These are phyloP conservation scores for Hypsizygus ulmarius DNA, from an alignment of 1,284 basidiomycete genomes.

Conservation along the genomic window DNA sequence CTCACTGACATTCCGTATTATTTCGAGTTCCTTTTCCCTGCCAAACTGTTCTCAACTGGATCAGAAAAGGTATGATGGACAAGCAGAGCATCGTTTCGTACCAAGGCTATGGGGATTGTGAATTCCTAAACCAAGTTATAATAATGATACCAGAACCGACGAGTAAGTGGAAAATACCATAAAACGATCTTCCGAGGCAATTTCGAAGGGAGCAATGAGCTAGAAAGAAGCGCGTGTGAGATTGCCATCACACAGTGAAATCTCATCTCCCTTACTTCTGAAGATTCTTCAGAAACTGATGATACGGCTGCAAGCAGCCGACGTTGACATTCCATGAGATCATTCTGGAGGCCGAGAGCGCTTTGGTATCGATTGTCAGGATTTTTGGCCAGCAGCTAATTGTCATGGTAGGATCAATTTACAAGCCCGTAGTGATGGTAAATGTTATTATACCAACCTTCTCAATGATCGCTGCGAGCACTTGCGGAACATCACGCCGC, in stretches of 20 bases:
- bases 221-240: constrained; percentile 22
- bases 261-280: constrained; percentile 40
- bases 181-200: constrained; percentile 60
- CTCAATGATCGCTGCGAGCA: constrained; percentile 66
- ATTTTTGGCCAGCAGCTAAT: constrained; percentile 58
- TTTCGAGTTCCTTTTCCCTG: constrained; percentile 64
- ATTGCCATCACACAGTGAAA: constrained; percentile 1
- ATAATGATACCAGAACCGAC: not conserved
- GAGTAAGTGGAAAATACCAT: constrained; percentile 36
- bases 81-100: constrained; percentile 27
- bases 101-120: constrained; percentile 62
- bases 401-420: constrained; percentile 8
- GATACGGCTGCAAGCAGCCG: constrained; percentile 57
- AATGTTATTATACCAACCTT: constrained; percentile 40
- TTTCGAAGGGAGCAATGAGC: constrained; percentile 67
- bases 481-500: constrained; percentile 66
- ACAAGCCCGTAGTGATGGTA: constrained; percentile 2
- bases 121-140: constrained; percentile 46
- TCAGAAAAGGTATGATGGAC: constrained; percentile 4
- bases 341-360: constrained; percentile 62
- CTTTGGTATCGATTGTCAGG: constrained; percentile 68
- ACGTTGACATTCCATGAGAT: constrained; percentile 64
- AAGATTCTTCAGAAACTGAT: constrained; percentile 52
- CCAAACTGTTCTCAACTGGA: constrained; percentile 47
- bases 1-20: constrained; percentile 60